A percentile compares a stretch with the other conserved stretches of the same genome.
phyloP scores from a whole-genome alignment of 2,329 filamentous ascomycete species.

The Onygena corvina region DNA sequence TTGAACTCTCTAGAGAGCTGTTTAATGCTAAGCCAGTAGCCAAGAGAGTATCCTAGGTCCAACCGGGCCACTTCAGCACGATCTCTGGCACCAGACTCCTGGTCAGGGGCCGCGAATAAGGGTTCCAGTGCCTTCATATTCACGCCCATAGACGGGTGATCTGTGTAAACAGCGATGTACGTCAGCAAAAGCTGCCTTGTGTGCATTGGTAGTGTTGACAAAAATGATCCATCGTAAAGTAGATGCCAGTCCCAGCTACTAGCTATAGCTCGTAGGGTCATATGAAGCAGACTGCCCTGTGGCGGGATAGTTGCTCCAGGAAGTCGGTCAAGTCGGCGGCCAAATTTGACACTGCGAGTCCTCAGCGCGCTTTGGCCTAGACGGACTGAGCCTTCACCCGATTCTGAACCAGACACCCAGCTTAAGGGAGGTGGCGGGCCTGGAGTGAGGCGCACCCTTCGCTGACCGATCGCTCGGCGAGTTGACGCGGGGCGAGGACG shows the following conservation, averaged over 20 bases:
- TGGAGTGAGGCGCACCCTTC: conserved; percentile 28
- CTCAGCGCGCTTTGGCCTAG: no score
- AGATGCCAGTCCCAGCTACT: conserved; percentile 45
- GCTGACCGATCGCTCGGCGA: conserved; percentile 24
- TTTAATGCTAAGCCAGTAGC: conserved; percentile 37
- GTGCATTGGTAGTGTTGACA: conserved; percentile 40
- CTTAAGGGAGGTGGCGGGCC: conserved; percentile 38
- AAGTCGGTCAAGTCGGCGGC: conserved; percentile 21
- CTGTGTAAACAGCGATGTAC: conserved; percentile 43
- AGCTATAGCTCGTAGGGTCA: conserved; percentile 43
- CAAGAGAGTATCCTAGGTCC: conserved; percentile 43
- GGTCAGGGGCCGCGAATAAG: conserved; percentile 32
- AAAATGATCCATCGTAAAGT: conserved; percentile 45
- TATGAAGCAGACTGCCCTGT: conserved; percentile 38
- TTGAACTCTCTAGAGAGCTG: conserved; percentile 38
- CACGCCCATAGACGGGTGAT: conserved; percentile 29
- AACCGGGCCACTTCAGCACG: conserved; percentile 39
- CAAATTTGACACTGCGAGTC: background rate
- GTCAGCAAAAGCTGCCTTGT: conserved; percentile 44
- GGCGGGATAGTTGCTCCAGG: conserved; percentile 31
- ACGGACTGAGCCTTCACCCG: background rate
- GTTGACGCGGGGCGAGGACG: conserved; percentile 29
- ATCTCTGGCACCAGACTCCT: conserved; percentile 12
- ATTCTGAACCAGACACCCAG: conserved; percentile 26
- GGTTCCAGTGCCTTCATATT: conserved; percentile 37